Base-by-base conservation (phyloP, 768 basidiomycete species). In the Mycena leptocephala region DNA sequence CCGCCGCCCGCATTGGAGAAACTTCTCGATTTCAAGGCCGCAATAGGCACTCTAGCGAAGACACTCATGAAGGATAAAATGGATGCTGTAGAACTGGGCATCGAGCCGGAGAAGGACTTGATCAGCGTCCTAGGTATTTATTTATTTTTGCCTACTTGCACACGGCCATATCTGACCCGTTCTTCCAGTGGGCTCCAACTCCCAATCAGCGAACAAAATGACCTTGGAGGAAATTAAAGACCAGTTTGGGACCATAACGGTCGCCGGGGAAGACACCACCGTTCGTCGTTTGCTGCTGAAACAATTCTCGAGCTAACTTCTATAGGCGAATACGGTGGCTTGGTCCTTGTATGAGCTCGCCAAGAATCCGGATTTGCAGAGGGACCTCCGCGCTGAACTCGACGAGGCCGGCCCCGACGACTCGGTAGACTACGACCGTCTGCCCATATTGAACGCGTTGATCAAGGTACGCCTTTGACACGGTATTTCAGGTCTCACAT, bases 281-380 rank as follows among this genome's bases (percentile, higher is more conserved):
- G 76, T 76, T 30, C 8, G 71, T 76, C 24, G n/a, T 20, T 58
- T 18, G 26, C 30, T 37, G 26, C 28, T 48, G 2, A 20, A 18
- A 58, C 11, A 30, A 16, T 39, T 32, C 24, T 14, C 18, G 39
- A 18, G 20, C 63, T 75, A 35, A 70, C 4, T n/a, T 24, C 9
- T 22, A 14, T n/a, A 76, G 76, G 76, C 76, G 5, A 76, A 76
- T 26, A 76, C 76, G 1, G 76, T 75, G 26, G 76, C 73, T 5
- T 85, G 84, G 82, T 81, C 81, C 8, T 78, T 86, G n/a, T 79
- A 84, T 41, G 84, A 85, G 65, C 80, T 85, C 5, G 82, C 79
- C 26, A 79, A 79, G 56, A 76, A 83, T 51, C 80, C 79, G 0
- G 81, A 85, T 33, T 72, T 76, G 41, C 84, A 85, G 76, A 62